Percentiles rank a stretch among this genome's conserved stretches.
Conservation (phyloP, 805 yeast genomes). For the Spencermartinsiella europaea region DNA sequence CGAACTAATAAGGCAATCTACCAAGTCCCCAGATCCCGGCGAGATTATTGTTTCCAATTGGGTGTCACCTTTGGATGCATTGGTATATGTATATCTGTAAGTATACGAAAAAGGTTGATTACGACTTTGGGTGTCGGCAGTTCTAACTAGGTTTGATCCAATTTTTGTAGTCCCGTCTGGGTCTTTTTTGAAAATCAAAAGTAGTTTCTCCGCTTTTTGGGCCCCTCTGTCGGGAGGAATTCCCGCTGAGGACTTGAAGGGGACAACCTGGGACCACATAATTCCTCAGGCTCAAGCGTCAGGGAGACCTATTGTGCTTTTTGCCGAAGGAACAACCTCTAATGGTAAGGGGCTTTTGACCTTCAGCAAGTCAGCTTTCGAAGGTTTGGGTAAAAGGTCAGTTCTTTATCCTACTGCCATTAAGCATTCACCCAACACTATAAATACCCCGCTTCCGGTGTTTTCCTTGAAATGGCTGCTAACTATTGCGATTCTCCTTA, state of each 20-base stretch:
- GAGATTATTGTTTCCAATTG: conserved; percentile 55
- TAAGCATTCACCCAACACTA: conserved; percentile 30
- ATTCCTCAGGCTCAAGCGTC: conserved; percentile 26
- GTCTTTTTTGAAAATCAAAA: neutral
- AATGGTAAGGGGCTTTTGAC: conserved; percentile 75
- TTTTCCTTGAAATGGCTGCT: conserved; percentile 25
- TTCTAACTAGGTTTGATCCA: conserved; percentile 16
- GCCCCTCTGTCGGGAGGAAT: neutral
- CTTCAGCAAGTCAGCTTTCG: conserved; percentile 35
- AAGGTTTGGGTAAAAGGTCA: conserved; percentile 12
- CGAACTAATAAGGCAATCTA: neutral
- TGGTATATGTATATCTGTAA: conserved; percentile 29
- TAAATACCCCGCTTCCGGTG: conserved; percentile 34
- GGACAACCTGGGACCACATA: conserved; percentile 14
- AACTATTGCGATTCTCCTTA: conserved; percentile 15
- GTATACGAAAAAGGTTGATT: no score
- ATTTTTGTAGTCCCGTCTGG: conserved; percentile 40
- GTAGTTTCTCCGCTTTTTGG: neutral
- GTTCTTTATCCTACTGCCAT: conserved; percentile 27
- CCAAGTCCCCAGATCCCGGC: conserved; percentile 36
- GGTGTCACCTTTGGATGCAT: conserved; percentile 54
- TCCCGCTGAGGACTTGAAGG: neutral
- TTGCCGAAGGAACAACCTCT: conserved; percentile 80
- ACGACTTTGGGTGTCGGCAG: no score
- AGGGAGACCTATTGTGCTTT: conserved; percentile 47